phyloP scores from a whole-genome alignment of 2,329 filamentous ascomycete species.

The Fusarium drepaniforme region DNA sequence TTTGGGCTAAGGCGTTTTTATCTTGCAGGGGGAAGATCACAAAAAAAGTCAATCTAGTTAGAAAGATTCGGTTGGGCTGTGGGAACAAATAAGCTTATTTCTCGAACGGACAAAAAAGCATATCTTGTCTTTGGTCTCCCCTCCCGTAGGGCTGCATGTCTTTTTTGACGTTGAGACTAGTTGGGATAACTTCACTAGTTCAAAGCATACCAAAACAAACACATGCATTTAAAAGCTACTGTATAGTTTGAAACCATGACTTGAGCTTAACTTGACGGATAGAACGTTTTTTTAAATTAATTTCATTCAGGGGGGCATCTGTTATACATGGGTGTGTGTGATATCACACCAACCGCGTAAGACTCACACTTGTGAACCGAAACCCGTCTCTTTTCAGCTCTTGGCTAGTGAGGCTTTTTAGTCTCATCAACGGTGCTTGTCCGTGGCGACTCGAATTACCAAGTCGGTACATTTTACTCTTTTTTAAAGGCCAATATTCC shows the following conservation, averaged over 20 bases:
- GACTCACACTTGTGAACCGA: background rate
- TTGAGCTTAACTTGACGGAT: background rate
- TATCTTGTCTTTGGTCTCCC: background rate
- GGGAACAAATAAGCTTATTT: background rate
- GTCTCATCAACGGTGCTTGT: background rate
- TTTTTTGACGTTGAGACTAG: background rate
- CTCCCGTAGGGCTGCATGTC: background rate
- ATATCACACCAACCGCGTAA: background rate
- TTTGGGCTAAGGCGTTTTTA: background rate
- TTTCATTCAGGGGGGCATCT: background rate
- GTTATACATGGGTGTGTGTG: background rate
- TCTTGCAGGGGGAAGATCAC: background rate
- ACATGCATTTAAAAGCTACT: too few species aligned
- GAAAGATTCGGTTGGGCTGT: too few species aligned
- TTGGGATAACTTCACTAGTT: conserved; percentile 4
- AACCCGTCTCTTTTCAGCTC: background rate
- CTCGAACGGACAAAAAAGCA: background rate
- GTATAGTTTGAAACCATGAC: background rate
- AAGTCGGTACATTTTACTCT: background rate
- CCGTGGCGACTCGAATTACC: background rate
- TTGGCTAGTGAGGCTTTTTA: background rate
- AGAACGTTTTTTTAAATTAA: background rate
- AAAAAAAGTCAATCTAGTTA: background rate
- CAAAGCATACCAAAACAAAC: background rate
- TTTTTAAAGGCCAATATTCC: conserved; percentile 24